Conservation (phyloP, 768 basidiomycete species). For the Termitomyces sp. region DNA sequence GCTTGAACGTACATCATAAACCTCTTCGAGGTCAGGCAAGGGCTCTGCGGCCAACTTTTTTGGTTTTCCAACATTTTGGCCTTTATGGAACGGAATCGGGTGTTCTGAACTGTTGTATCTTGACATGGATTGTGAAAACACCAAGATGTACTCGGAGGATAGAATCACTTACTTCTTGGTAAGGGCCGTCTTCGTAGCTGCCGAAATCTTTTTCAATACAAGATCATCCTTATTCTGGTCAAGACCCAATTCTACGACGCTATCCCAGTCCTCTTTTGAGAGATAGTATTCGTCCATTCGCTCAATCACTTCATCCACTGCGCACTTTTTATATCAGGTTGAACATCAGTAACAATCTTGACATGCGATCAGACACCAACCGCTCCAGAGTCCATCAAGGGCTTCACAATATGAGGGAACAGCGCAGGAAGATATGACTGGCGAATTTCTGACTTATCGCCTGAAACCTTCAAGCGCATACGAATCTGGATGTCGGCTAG, state of each 20-base stretch:
- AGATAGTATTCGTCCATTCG: slow-evolving; percentile 94
- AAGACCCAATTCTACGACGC: slow-evolving; percentile 88
- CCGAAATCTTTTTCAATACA: slow-evolving; percentile 78
- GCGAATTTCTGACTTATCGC: slow-evolving; percentile 84
- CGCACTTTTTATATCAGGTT: slow-evolving; percentile 43
- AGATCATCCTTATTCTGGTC: slow-evolving; percentile 69
- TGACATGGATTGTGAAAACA: not conserved
- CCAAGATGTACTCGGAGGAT: not conserved
- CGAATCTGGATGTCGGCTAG: slow-evolving; percentile 89
- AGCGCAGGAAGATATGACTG: slow-evolving; percentile 90
- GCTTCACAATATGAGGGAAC: slow-evolving; percentile 73
- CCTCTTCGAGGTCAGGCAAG: slow-evolving; percentile 90
- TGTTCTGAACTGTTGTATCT: slow-evolving; percentile 90
- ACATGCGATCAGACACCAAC: slow-evolving; percentile 42
- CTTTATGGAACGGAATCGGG: slow-evolving; percentile 94
- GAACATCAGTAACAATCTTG: not conserved
- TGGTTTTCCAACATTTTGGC: slow-evolving; percentile 72
- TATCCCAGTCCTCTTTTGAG: slow-evolving; percentile 95
- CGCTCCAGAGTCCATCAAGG: slow-evolving; percentile 66
- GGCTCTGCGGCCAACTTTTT: slow-evolving; percentile 77
- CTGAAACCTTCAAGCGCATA: slow-evolving; percentile 93
- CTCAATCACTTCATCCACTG: slow-evolving; percentile 76
- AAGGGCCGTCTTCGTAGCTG: slow-evolving; percentile 77
- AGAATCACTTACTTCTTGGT: slow-evolving; percentile 65
- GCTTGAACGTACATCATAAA: slow-evolving; percentile 58